Percentiles rank a stretch among this genome's conserved stretches.
phyloP scores from a whole-genome alignment of 2,329 filamentous ascomycete species.

The Fusarium chuoi region DNA sequence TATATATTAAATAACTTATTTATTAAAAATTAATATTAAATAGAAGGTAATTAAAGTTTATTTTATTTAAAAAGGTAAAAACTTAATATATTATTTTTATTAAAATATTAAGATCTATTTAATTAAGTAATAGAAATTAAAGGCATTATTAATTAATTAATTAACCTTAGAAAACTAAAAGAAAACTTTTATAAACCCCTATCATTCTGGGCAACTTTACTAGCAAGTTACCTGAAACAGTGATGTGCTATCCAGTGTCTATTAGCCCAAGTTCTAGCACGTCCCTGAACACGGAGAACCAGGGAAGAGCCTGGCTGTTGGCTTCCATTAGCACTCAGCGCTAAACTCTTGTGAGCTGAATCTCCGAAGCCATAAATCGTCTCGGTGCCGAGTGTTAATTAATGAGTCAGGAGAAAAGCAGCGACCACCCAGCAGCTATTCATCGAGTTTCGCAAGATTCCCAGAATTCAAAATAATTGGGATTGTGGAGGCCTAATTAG shows the following conservation, averaged over 20 bases:
- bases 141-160: too few relatives aligned
- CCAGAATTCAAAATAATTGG: not conserved
- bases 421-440: not conserved
- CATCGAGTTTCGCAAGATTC: not conserved
- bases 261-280: conserved; percentile 8
- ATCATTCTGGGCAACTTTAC: not conserved
- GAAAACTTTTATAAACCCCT: conserved; percentile 15
- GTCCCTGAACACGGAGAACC: conserved; percentile 5
- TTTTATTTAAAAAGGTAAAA: too few relatives aligned
- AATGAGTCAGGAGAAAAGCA: conserved; percentile 26
- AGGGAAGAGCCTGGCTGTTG: conserved; percentile 17
- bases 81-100: too few relatives aligned
- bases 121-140: too few relatives aligned
- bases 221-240: conserved; percentile 31
- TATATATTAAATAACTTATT: too few relatives aligned
- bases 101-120: too few relatives aligned
- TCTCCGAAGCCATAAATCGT: conserved; percentile 22
- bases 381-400: conserved; percentile 10
- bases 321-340: conserved; percentile 11
- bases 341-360: conserved; percentile 27
- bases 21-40: too few relatives aligned
- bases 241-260: conserved; percentile 5
- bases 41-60: too few relatives aligned
- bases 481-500: not conserved
- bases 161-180: too few relatives aligned